Conservation (phyloP, 2,329 filamentous ascomycete species). For the Macroventuria anomochaeta region DNA sequence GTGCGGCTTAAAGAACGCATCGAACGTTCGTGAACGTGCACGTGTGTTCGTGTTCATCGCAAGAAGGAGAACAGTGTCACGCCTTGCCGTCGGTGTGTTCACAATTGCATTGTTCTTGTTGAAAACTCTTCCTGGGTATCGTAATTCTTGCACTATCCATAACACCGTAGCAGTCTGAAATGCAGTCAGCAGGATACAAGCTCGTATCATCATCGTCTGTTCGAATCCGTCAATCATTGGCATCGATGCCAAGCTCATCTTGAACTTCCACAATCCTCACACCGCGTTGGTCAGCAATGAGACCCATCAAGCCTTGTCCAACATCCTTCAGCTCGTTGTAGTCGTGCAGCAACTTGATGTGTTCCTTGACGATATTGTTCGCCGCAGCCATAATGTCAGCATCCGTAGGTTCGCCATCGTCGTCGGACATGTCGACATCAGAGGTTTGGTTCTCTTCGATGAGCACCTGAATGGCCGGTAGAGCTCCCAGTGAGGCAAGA, state of each 20-base stretch:
- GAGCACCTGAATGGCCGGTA: constrained; percentile 45
- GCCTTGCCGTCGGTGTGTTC: neutral
- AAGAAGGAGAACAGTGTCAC: neutral
- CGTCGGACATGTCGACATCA: constrained; percentile 17
- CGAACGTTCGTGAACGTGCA: constrained; percentile 20
- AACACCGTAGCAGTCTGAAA: neutral
- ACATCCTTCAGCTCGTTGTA: constrained; percentile 77
- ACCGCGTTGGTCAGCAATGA: constrained; percentile 70
- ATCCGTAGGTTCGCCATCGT: constrained; percentile 36
- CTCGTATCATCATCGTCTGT: neutral
- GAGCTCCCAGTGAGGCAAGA: constrained; percentile 36
- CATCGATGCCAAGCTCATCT: constrained; percentile 55
- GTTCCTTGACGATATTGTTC: constrained; percentile 62
- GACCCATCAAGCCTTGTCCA: constrained; percentile 68
- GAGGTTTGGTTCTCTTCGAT: constrained; percentile 38
- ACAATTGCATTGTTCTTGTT: neutral
- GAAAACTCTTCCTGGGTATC: neutral
- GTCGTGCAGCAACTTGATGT: constrained; percentile 69
- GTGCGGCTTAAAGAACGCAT: constrained; percentile 20
- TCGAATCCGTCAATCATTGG: constrained; percentile 52
- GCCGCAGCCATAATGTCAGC: constrained; percentile 52
- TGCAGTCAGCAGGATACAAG: neutral
- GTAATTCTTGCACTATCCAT: neutral
- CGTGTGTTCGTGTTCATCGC: constrained; percentile 4
- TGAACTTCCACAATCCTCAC: constrained; percentile 59